Evolutionary conservation across 2,329 filamentous ascomycete species (phyloP), one percentile per base, ranked within the genome.

Genomic region (Botrytis tulipae): DNA sequence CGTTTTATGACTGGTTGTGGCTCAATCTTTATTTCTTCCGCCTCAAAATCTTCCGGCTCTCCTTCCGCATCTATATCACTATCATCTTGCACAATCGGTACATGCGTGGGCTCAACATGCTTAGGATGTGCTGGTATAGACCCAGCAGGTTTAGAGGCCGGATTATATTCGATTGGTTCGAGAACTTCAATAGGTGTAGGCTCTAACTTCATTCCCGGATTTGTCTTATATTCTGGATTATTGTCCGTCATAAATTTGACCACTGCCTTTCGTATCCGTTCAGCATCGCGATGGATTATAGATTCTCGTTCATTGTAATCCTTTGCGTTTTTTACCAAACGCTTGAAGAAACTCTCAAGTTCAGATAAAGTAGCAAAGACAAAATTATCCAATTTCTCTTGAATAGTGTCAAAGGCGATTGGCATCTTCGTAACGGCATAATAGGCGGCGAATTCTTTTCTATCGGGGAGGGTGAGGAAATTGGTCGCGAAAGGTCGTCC

Each of bases 211-310:
- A 97, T 96, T 65, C 84, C 84, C 37, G 87, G 86, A 85, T 76
- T 88, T 32, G 73, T 84, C 75, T 89, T 88, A 82, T 97, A 97
- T 25, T 93, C 93, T 22, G 94, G 94, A 78, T 97, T 97, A 78
- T 91, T 88, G 81, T 92, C 92, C 73, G 91, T 91, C 94, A 97
- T 97, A 82, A 90, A 94, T 79, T 95, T 95, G 81, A 92, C 95
- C 59, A 95, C 87, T 4, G 93, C 91, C 83, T 97, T 97, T 65
- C 94, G 88, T 63, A 97, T 88, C 67, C 93, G 90, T 82, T 97
- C 94, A 14, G 94, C 93, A 83, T 97, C 94, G 61, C 94, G 91
- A 80, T 92, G 95, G 54, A 92, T 86, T 73, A 89, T 84, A 0
- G 93, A 93, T 61, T 87, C 88, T 77, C 91, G 91, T 74, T 91